Evolutionary conservation across 768 basidiomycete genomes (phyloP).

Genomic region (Russula sp.): DNA sequence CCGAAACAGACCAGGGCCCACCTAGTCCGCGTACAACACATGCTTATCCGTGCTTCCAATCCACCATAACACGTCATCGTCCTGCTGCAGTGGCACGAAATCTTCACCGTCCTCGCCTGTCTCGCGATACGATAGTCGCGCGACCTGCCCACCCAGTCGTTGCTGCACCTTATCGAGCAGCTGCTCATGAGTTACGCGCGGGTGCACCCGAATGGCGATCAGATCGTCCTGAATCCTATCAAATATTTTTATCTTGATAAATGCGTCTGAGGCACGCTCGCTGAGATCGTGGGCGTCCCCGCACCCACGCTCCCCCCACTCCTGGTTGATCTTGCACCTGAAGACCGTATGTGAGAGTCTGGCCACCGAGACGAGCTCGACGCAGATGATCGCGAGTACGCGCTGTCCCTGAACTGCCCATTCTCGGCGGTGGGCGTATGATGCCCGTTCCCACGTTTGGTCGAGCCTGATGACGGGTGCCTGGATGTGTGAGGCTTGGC

Average conservation of each 20-base stretch:
- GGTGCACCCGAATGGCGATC: slow-evolving; percentile 95
- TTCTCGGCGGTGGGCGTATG: slow-evolving; percentile 1
- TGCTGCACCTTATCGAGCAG: slow-evolving; percentile 90
- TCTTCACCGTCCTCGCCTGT: slow-evolving; percentile 61
- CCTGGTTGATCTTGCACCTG: slow-evolving; percentile 45
- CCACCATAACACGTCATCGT: slow-evolving; percentile 68
- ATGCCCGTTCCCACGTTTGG: slow-evolving; percentile 9
- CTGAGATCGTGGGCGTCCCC: slow-evolving; percentile 72
- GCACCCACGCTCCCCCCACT: slow-evolving; percentile 54
- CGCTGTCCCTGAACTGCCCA: slow-evolving; percentile 32
- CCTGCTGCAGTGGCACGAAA: slow-evolving; percentile 60
- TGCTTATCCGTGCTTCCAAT: slow-evolving; percentile 77
- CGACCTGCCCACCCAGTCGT: slow-evolving; percentile 74
- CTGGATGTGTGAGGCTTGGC: slow-evolving; percentile 13
- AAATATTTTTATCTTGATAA: slow-evolving; percentile 98
- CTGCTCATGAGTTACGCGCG: slow-evolving; percentile 79
- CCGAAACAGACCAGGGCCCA: not conserved
- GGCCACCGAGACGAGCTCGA: slow-evolving; percentile 29
- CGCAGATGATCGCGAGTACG: slow-evolving; percentile 37
- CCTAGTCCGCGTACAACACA: slow-evolving; percentile 73
- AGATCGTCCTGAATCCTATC: slow-evolving; percentile 91
- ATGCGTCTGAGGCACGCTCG: slow-evolving; percentile 76
- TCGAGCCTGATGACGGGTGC: slow-evolving; percentile 11
- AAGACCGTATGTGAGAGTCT: slow-evolving; percentile 36
- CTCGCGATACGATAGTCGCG: slow-evolving; percentile 69